Percentiles rank a stretch among this genome's conserved stretches.
These are phyloP conservation scores for Bipolaris gigantea DNA, from an alignment of 2,329 filamentous ascomycete genomes.

Conservation along the genomic window DNA sequence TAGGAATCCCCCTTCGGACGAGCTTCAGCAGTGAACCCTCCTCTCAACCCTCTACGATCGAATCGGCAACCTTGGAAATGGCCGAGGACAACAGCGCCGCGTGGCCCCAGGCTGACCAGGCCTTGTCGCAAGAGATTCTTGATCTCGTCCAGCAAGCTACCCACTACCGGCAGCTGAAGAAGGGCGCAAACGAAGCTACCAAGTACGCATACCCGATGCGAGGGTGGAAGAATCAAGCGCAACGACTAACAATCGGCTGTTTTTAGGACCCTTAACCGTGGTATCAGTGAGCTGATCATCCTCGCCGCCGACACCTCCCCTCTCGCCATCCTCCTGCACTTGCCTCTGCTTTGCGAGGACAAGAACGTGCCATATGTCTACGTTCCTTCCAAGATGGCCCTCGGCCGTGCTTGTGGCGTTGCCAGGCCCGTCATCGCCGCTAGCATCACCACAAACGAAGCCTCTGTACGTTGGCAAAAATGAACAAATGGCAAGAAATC, in stretches of 20 bases:
- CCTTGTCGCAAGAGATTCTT: constrained; percentile 51
- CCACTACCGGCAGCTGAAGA: constrained; percentile 35
- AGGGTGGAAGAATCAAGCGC: background rate
- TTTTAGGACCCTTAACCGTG: constrained; percentile 73
- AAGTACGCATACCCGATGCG: constrained; percentile 51
- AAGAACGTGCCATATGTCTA: constrained; percentile 66
- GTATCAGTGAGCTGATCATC: constrained; percentile 85
- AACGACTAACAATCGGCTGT: background rate
- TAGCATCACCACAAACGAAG: constrained; percentile 72
- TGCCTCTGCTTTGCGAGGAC: constrained; percentile 88
- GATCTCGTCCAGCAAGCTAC: constrained; percentile 32
- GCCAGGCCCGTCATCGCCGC: constrained; percentile 83
- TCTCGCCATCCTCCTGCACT: constrained; percentile 67
- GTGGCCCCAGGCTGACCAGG: constrained; percentile 46
- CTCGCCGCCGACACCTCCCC: constrained; percentile 81
- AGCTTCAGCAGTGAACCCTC: constrained; percentile 42
- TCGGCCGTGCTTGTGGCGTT: constrained; percentile 75
- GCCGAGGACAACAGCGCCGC: constrained; percentile 31
- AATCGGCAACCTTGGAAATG: constrained; percentile 18
- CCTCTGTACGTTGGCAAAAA: constrained; percentile 20
- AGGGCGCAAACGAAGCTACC: constrained; percentile 64
- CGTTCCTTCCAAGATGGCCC: constrained; percentile 78
- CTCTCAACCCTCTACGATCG: constrained; percentile 5
- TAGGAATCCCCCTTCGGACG: constrained; percentile 38
- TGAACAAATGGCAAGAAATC: background rate